A percentile compares a stretch with the other conserved stretches of the same genome.
Conservation (phyloP, 2,329 filamentous ascomycete genomes). For the Sporothrix pseudoabietina region DNA sequence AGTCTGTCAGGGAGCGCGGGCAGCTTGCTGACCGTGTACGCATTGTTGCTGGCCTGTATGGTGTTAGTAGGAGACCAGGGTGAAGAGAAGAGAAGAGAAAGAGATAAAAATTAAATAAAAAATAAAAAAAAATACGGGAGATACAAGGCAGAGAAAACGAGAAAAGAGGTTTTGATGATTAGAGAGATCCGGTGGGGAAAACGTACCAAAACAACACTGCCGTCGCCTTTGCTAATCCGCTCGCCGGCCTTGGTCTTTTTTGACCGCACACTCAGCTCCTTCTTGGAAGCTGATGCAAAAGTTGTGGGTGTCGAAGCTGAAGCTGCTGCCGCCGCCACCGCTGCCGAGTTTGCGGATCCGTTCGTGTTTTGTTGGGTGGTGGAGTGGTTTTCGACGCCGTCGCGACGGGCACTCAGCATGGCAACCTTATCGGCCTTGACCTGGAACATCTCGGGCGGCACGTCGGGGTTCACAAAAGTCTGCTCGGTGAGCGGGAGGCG, state of each 20-base stretch:
- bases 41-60: slow-evolving; percentile 74
- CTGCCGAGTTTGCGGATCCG: background rate
- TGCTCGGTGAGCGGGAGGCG: slow-evolving; percentile 60
- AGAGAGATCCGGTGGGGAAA: background rate
- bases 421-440: slow-evolving; percentile 57
- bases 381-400: slow-evolving; percentile 49
- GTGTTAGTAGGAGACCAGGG: background rate
- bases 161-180: background rate
- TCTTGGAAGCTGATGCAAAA: slow-evolving; percentile 44
- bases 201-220: slow-evolving; percentile 64
- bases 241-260: slow-evolving; percentile 67
- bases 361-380: slow-evolving; percentile 12
- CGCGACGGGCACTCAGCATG: slow-evolving; percentile 49
- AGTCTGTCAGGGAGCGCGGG: slow-evolving; percentile 79
- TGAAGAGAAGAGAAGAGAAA: no score
- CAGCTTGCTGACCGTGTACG: slow-evolving; percentile 83
- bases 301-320: background rate
- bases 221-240: slow-evolving; percentile 66
- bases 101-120: background rate
- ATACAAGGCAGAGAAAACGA: background rate
- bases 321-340: background rate
- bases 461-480: slow-evolving; percentile 57
- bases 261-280: slow-evolving; percentile 61
- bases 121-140: background rate
- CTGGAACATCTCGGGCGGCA: slow-evolving; percentile 57